Evolutionary conservation across 2,329 filamentous ascomycete species (phyloP), one percentile per base, ranked within the genome.

Genomic region (Colletotrichum tofieldiae): DNA sequence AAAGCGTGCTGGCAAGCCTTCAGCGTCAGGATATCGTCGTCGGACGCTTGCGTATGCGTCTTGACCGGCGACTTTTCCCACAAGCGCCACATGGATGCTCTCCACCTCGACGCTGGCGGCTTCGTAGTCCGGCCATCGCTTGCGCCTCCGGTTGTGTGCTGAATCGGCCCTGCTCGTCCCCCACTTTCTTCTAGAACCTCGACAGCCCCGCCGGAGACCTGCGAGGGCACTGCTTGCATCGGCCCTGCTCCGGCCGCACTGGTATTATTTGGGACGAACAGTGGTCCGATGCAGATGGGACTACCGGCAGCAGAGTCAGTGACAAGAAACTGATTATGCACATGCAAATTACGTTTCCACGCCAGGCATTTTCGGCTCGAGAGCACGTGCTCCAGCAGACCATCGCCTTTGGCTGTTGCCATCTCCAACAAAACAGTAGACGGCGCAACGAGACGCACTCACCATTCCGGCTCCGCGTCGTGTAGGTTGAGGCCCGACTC

Each of bases 1-100:
- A 84, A 85, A 1, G 78, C 75, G 52, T 85, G 84, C 1, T 77
- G 78, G 51, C 83, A 85, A 26, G 65, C 75, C 54, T 81, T 81
- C 59, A 84, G 73, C 56, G 78, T 81, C 61, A 85, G 39, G 5
- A 84, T 75, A 4, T 84, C 81, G 62, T 69, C 59, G 52, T 80
- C 77, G 6, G 78, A 75, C 26, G 47, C 47, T 5, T 62, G 65
- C 49, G 32, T 51, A 12, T n/a, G 8, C 18, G 56, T 26, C 18
- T 43, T 32, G 55, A 16, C 18, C 39, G 41, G 16, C 47, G 16
- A n/a, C n/a, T 29, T 20, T 11, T 45, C 23, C 71, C 71, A 67
- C 16, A 51, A 51, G 18, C 65, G 71, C 26, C 32, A 26, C 52
- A 39, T 26, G 16, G 12, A 35, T 35, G 12, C 43, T 39, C 41